Percentiles rank a stretch among this genome's conserved stretches.
Conservation (phyloP, 345 rosid species). For the Dovyalis caffra region DNA sequence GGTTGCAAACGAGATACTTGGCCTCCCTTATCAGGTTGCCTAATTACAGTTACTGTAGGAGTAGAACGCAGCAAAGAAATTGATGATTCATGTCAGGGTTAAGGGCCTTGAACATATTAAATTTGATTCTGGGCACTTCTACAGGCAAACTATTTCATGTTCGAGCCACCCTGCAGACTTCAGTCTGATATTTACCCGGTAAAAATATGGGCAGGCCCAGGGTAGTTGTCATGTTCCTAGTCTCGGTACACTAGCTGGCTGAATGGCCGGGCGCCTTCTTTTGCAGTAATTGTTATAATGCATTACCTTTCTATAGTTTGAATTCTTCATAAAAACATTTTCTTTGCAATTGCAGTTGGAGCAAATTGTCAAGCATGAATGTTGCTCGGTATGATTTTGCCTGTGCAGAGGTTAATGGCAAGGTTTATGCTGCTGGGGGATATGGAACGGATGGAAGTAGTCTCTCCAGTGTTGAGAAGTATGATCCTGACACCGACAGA, state of each 20-base stretch:
- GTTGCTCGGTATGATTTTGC: conserved; percentile 83
- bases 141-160: neutral
- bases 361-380: conserved; percentile 66
- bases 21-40: neutral
- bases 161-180: neutral
- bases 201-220: neutral
- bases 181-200: neutral
- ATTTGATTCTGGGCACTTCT: neutral
- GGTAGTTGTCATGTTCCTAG: neutral
- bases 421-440: conserved; percentile 85
- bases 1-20: neutral
- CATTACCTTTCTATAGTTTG: neutral
- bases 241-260: no score
- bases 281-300: neutral
- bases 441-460: conserved; percentile 61
- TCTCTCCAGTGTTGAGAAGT: conserved; percentile 76
- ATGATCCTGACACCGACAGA: conserved; percentile 52
- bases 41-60: neutral
- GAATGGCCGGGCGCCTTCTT: neutral
- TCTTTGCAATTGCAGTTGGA: conserved; percentile 61
- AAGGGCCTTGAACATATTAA: neutral
- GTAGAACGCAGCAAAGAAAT: neutral
- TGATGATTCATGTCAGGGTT: neutral
- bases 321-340: neutral
- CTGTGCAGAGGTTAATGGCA: conserved; percentile 82